Evolutionary conservation across 202 grass and related monocot species (phyloP).

Genomic region (Carex arenaria): DNA sequence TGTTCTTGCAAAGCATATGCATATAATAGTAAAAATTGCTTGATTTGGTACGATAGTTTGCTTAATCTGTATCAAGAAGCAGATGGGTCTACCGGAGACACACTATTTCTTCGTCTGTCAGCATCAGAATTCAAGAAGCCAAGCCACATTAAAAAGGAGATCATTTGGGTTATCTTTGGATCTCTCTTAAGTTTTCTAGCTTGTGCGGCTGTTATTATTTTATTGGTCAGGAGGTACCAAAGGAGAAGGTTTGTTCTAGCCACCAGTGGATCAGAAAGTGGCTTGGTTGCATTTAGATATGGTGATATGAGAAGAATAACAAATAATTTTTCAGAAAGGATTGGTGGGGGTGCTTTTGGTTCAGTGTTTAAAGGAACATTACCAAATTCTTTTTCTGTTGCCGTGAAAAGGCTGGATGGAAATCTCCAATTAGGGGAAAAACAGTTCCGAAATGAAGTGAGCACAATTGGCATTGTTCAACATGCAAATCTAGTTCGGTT

Average conservation of each 20-base stretch:
- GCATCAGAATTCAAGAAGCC: slow-evolving; percentile 30
- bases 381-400: no score
- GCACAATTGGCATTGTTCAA: no score
- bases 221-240: neutral
- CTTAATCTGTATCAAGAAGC: slow-evolving; percentile 13
- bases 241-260: neutral
- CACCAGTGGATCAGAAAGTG: slow-evolving; percentile 15
- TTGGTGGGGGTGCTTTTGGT: no score
- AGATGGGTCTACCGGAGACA: neutral
- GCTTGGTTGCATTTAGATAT: slow-evolving; percentile 50
- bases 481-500: no score
- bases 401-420: no score
- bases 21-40: slow-evolving; percentile 29
- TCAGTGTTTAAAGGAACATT: no score
- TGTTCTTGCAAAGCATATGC: slow-evolving; percentile 58
- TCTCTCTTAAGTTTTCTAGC: slow-evolving; percentile 8
- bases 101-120: slow-evolving; percentile 46
- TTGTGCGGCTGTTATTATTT: slow-evolving; percentile 12
- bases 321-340: no score
- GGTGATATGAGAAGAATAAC: slow-evolving; percentile 14
- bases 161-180: slow-evolving; percentile 11
- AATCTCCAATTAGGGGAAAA: no score
- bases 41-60: slow-evolving; percentile 37
- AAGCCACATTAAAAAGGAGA: no score
- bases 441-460: no score